Evolutionary conservation across 805 yeast genomes (phyloP).

Genomic region (Wickerhamomyces bisporus): DNA sequence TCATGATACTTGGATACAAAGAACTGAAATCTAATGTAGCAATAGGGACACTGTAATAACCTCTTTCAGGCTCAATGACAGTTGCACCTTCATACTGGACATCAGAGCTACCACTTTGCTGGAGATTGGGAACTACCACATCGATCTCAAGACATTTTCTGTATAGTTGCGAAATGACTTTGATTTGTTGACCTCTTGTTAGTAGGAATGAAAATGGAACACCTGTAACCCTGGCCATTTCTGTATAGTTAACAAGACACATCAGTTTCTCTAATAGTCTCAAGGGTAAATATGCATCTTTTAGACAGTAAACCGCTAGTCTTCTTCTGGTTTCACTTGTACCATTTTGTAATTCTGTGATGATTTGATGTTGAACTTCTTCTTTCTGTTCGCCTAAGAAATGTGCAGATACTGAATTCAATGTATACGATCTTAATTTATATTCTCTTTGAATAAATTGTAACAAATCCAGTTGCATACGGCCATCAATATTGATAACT

Average conservation of each 20-base stretch:
- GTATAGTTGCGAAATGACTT: slow-evolving; percentile 91
- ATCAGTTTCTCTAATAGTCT: slow-evolving; percentile 85
- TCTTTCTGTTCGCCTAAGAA: slow-evolving; percentile 95
- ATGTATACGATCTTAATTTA: slow-evolving; percentile 88
- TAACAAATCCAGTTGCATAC: slow-evolving; percentile 88
- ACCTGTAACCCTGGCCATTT: slow-evolving; percentile 99
- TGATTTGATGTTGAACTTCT: slow-evolving; percentile 96
- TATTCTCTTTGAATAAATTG: slow-evolving; percentile 94
- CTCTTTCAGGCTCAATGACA: slow-evolving; percentile 93
- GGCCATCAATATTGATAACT: slow-evolving; percentile 87
- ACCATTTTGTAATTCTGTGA: slow-evolving; percentile 91
- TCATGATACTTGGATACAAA: slow-evolving; percentile 96
- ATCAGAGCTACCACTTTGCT: slow-evolving; percentile 69
- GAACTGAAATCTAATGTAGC: slow-evolving; percentile 98
- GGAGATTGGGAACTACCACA: slow-evolving; percentile 87
- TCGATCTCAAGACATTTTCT: slow-evolving; percentile 86
- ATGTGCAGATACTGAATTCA: slow-evolving; percentile 92
- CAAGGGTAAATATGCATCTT: slow-evolving; percentile 91
- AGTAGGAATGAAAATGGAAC: slow-evolving; percentile 90
- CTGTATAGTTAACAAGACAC: slow-evolving; percentile 96
- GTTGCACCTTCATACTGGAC: slow-evolving; percentile 99
- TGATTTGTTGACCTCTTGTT: slow-evolving; percentile 95
- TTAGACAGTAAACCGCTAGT: slow-evolving; percentile 92
- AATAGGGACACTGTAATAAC: slow-evolving; percentile 94
- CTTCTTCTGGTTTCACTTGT: slow-evolving; percentile 89